Base-by-base conservation (phyloP, 1,284 basidiomycete species). In the Cerioporus squamosus region DNA sequence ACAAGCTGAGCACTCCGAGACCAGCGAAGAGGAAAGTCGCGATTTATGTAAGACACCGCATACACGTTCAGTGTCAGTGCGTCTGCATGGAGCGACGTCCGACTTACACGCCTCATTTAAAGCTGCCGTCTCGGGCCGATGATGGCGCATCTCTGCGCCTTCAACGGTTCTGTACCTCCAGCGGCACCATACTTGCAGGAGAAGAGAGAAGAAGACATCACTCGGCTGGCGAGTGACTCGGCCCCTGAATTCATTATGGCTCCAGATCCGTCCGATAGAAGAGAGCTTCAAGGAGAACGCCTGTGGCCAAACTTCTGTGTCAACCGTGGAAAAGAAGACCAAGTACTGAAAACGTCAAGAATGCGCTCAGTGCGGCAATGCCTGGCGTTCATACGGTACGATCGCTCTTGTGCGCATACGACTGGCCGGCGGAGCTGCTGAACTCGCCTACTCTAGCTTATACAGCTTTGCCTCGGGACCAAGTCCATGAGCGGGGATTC, bases 1-100 rank as follows among this genome's bases (percentile, higher is more conserved):
- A 50, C 57, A 39, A 54, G 38, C 36, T 49, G 49, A 59, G 62
- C 47, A 24, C 43, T 15, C 42, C 50, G 49, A 47, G 39, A 50
- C 62, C 62, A 44, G 45, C 29, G 45, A 5, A 59, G 59, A 57
- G 62, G 60, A 64, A 55, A 55, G 62, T 64, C 55, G 42, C 12
- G 45, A 44, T 57, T 64, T 64, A 64, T 64, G 60, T 64, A 64
- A 64, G 62, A 55, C 62, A 44, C 48, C 42, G 48, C 18, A 29
- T 26, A 44, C 62, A 61, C 59, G 57, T 50, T 59, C 54, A 51
- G 42, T 47, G 59, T 51, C 55, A 64, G 52, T 53, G 50, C 53
- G 50, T 53, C 39, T 56, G 62, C 59, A 53, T 50, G 46, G 62
- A 22, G 50, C 59, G 51, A 44, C 45, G 43, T 45, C 50, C 53